phyloP scores from a whole-genome alignment of 225 moss, liverwort and hornwort genomes.

The Bryoerythrophyllum caledonicum region DNA sequence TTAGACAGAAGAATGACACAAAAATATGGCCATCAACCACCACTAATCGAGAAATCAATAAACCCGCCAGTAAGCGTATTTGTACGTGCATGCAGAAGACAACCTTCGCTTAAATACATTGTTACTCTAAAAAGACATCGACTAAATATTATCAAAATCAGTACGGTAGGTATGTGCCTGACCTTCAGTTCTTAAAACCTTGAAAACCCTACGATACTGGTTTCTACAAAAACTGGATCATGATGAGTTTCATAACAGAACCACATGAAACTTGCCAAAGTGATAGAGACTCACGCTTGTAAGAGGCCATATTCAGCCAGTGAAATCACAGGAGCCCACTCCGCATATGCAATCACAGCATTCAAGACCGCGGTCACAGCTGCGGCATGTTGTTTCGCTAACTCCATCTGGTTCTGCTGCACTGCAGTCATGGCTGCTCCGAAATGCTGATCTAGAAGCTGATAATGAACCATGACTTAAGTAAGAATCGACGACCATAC shows the following conservation, averaged over 20 bases:
- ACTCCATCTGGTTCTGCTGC: slow-evolving; percentile 66
- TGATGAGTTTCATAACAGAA: neutral
- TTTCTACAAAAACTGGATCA: neutral
- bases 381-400: slow-evolving; percentile 73
- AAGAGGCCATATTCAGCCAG: slow-evolving; percentile 79
- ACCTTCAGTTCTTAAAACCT: slow-evolving; percentile 3
- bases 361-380: slow-evolving; percentile 84
- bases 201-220: neutral
- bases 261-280: neutral
- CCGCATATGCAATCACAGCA: slow-evolving; percentile 83
- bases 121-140: slow-evolving; percentile 1
- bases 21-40: slow-evolving; percentile 1
- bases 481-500: slow-evolving; percentile 11
- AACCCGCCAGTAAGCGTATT: neutral
- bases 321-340: slow-evolving; percentile 91
- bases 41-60: neutral
- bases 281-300: slow-evolving; percentile 69
- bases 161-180: neutral
- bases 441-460: slow-evolving; percentile 84
- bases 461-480: slow-evolving; percentile 23
- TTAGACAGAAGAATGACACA: slow-evolving; percentile 18
- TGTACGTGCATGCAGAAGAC: neutral
- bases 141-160: slow-evolving; percentile 9
- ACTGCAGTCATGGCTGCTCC: slow-evolving; percentile 65
- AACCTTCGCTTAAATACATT: slow-evolving; percentile 8